phyloP scores from a whole-genome alignment of 768 basidiomycete genomes.

The Collybiopsis confluens region DNA sequence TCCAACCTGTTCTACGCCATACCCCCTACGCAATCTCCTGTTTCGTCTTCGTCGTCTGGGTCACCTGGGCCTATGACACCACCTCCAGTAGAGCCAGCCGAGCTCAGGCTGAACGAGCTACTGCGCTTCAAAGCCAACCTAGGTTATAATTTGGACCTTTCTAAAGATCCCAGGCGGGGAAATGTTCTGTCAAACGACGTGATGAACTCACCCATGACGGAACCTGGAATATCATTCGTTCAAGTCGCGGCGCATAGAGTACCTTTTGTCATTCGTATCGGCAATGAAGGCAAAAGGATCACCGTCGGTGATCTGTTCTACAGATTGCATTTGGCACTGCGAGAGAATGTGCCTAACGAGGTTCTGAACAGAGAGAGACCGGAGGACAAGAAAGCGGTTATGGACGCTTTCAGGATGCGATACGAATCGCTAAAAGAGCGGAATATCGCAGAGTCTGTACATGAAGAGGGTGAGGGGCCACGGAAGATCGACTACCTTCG shows the following conservation, averaged over 20 bases:
- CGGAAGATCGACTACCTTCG: not conserved
- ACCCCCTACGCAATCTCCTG: not conserved
- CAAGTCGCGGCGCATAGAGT: not conserved
- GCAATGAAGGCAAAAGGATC: not conserved
- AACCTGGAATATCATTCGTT: no score
- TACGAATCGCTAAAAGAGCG: conserved; percentile 1
- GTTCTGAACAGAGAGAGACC: not conserved
- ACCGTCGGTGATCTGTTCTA: not conserved
- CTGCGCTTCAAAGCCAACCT: not conserved
- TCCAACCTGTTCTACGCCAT: not conserved
- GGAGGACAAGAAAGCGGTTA: not conserved
- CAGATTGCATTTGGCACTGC: not conserved
- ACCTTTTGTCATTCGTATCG: not conserved
- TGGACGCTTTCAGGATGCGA: not conserved
- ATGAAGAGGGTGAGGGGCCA: not conserved
- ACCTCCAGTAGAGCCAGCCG: not conserved
- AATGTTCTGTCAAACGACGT: not conserved
- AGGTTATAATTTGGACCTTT: not conserved
- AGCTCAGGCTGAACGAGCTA: not conserved
- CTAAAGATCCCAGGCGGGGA: not conserved
- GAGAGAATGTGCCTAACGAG: not conserved
- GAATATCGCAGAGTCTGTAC: not conserved
- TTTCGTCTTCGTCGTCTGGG: not conserved
- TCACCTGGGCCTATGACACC: conserved; percentile 1
- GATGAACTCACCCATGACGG: no score